Evolutionary conservation across 148 eudicot genomes (phyloP).

Genomic region (Vaccinium darrowii): DNA sequence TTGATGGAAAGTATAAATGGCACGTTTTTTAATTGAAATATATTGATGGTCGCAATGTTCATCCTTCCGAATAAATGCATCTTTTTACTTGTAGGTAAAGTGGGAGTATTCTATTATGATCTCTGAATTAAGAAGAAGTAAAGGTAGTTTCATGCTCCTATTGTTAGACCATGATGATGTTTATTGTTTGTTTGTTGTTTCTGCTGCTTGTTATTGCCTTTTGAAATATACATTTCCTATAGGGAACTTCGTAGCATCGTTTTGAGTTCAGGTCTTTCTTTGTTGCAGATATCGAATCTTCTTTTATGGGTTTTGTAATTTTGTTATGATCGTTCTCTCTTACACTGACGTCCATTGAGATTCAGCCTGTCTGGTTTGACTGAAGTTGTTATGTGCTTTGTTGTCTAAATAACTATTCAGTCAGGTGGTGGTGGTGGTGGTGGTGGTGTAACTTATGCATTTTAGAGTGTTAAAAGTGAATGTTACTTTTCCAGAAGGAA

Average conservation of each 20-base stretch:
- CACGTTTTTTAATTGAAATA: slow-evolving; percentile 33
- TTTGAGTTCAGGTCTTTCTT: too few relatives aligned
- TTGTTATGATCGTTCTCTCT: too few relatives aligned
- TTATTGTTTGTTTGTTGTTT: background rate
- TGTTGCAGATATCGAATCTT: background rate
- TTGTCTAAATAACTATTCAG: background rate
- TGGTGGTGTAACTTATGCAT: background rate
- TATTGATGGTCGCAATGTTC: slow-evolving; percentile 63
- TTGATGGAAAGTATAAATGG: slow-evolving; percentile 24
- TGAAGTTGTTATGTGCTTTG: background rate
- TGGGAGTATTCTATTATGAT: slow-evolving; percentile 88
- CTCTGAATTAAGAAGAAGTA: slow-evolving; percentile 87
- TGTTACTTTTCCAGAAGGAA: background rate
- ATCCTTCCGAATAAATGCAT: slow-evolving; percentile 73
- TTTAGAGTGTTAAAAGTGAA: background rate
- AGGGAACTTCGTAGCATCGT: background rate
- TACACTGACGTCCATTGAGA: background rate
- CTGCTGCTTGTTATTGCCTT: background rate
- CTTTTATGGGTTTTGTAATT: too few relatives aligned
- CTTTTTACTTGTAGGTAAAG: slow-evolving; percentile 97
- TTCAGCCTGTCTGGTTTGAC: background rate
- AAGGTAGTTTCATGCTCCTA: slow-evolving; percentile 88
- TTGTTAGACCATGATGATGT: background rate
- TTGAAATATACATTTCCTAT: background rate
- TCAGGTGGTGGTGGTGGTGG: background rate